Percentiles rank a stretch among this genome's conserved stretches.
These are phyloP conservation scores for Tardiomyces digboiensis DNA, from an alignment of 1,139 yeast species.

Conservation along the genomic window DNA sequence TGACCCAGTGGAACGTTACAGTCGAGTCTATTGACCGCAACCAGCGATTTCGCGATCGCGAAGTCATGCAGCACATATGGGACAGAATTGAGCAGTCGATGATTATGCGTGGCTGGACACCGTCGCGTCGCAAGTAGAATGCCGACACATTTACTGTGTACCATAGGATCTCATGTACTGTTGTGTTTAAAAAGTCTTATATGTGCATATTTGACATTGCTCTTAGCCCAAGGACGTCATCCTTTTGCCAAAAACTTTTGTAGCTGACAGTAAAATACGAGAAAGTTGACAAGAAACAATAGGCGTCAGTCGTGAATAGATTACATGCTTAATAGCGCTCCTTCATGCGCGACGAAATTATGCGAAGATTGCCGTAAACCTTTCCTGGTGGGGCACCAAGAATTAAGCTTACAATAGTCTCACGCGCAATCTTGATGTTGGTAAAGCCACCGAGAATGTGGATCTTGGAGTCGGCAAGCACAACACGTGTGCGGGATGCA, in stretches of 20 bases:
- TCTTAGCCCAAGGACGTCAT: too few species aligned
- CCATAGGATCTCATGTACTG: too few species aligned
- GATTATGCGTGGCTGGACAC: conserved; percentile 28
- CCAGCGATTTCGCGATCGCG: conserved; percentile 81
- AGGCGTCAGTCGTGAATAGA: neutral
- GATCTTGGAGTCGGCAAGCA: conserved; percentile 90
- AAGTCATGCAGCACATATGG: conserved; percentile 83
- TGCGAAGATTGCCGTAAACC: conserved; percentile 93
- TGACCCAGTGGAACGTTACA: conserved; percentile 83
- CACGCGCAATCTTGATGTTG: conserved; percentile 96
- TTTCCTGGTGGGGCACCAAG: conserved; percentile 98
- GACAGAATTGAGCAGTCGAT: conserved; percentile 33
- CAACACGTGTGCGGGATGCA: conserved; percentile 97
- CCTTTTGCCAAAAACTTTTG: too few species aligned
- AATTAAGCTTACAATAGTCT: conserved; percentile 87
- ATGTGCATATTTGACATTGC: too few species aligned
- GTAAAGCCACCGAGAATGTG: conserved; percentile 97
- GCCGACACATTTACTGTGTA: too few species aligned
- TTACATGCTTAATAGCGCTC: conserved; percentile 58
- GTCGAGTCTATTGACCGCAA: conserved; percentile 70
- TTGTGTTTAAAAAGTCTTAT: too few species aligned
- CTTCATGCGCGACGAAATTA: conserved; percentile 94
- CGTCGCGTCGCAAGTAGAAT: conserved; percentile 1
- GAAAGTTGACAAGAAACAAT: neutral
- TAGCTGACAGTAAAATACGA: too few species aligned